Evolutionary conservation across 31 red algal species (phyloP).

Genomic region (Bonnemaisonia californica): DNA sequence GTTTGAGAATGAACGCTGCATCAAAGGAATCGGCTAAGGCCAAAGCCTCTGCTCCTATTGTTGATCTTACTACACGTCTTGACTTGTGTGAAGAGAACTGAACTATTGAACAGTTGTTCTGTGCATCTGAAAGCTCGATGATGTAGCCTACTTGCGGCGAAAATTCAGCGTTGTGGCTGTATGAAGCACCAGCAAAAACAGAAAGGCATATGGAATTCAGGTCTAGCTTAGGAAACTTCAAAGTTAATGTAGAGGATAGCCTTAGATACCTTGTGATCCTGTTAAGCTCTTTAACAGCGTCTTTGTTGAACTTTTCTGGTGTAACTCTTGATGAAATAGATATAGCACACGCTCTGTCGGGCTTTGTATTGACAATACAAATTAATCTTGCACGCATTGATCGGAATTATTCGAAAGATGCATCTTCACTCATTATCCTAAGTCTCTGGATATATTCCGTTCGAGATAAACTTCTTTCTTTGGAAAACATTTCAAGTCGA

Average conservation of each 20-base stretch:
- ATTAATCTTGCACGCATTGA: slow-evolving; percentile 19
- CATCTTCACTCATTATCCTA: not conserved
- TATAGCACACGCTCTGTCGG: slow-evolving; percentile 14
- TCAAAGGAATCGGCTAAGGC: slow-evolving; percentile 15
- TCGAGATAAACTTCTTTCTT: not conserved
- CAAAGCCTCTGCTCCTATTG: too few species aligned
- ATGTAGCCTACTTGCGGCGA: slow-evolving; percentile 29
- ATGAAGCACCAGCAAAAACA: slow-evolving; percentile 30
- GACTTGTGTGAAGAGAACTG: slow-evolving; percentile 25
- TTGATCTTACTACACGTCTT: not conserved
- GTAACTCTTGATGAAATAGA: too few species aligned
- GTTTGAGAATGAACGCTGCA: slow-evolving; percentile 20
- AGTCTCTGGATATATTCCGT: slow-evolving; percentile 6
- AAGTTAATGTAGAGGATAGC: not conserved
- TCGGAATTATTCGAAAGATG: not conserved
- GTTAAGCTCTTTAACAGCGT: not conserved
- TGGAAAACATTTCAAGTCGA: not conserved
- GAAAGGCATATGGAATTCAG: not conserved
- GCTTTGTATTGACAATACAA: slow-evolving; percentile 3
- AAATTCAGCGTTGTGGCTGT: not conserved
- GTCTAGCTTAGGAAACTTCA: slow-evolving; percentile 24
- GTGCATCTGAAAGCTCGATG: slow-evolving; percentile 8
- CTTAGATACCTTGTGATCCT: not conserved
- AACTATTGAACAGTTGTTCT: not conserved
- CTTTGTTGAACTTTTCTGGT: not conserved